A percentile compares a stretch with the other conserved stretches of the same genome.
phyloP scores from a whole-genome alignment of 2,329 filamentous ascomycete genomes.

The Metarhizium brunneum region DNA sequence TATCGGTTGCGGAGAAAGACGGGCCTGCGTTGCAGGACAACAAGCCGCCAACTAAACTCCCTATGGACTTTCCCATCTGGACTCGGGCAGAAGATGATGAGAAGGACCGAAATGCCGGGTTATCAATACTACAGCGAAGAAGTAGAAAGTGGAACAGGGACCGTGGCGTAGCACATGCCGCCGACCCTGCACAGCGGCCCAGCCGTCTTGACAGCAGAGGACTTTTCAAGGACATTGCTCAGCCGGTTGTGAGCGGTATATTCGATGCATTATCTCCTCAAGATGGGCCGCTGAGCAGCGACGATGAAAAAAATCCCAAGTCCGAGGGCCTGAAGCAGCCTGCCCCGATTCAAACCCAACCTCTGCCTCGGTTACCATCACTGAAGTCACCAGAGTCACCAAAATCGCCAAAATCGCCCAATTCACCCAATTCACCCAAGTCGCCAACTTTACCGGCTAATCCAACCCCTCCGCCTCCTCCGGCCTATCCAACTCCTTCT shows the following conservation, averaged over 20 bases:
- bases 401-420: background rate
- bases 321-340: background rate
- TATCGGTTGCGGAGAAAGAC: background rate
- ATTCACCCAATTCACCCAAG: background rate
- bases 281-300: background rate
- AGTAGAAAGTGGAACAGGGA: background rate
- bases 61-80: conserved; percentile 3
- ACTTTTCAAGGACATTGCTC: background rate
- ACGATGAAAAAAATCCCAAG: background rate
- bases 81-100: conserved; percentile 1
- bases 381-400: background rate
- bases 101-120: background rate
- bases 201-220: background rate
- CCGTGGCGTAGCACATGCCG: background rate
- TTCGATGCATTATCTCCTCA: background rate
- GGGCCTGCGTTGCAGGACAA: background rate
- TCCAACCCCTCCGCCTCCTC: background rate
- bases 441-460: background rate
- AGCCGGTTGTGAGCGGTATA: background rate
- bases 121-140: background rate
- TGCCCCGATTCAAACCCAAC: background rate
- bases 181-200: background rate
- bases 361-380: background rate
- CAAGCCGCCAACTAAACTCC: background rate
- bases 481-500: background rate